Percentiles rank a stretch among this genome's conserved stretches.
These are phyloP conservation scores for Chaetoscypha palmicola DNA, from an alignment of 2,329 filamentous ascomycete species.

Conservation along the genomic window DNA sequence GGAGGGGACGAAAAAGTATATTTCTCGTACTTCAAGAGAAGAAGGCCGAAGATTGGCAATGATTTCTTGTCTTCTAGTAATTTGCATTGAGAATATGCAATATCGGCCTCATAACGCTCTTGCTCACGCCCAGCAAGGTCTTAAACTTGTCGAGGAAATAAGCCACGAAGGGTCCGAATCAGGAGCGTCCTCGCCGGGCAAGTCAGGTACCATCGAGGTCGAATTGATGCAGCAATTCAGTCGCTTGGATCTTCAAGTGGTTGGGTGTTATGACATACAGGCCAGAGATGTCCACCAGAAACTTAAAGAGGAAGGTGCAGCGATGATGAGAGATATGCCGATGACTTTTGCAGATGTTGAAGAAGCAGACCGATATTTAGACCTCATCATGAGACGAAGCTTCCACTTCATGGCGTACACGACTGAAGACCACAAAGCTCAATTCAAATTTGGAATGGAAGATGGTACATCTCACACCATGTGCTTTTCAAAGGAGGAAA, in stretches of 20 bases:
- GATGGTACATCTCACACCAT: background rate
- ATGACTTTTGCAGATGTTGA: constrained; percentile 12
- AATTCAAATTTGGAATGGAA: constrained; percentile 5
- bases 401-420: constrained; percentile 19
- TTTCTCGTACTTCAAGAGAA: constrained; percentile 5
- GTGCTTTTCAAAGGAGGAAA: background rate
- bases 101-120: constrained; percentile 13
- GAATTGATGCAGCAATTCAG: constrained; percentile 22
- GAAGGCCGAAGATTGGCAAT: constrained; percentile 15
- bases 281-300: constrained; percentile 9
- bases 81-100: constrained; percentile 24
- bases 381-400: constrained; percentile 18
- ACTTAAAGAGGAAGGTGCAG: constrained; percentile 15
- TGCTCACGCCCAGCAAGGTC: constrained; percentile 12
- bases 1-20: constrained; percentile 12
- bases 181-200: background rate
- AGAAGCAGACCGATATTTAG: constrained; percentile 16
- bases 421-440: constrained; percentile 1
- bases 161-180: background rate
- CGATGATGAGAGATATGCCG: constrained; percentile 16
- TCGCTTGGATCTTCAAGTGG: constrained; percentile 17
- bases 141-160: constrained; percentile 16
- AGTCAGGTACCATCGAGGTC: constrained; percentile 16
- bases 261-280: constrained; percentile 12
- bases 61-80: constrained; percentile 21